These are phyloP conservation scores for Groenewaldozyma salmanticensis DNA, from an alignment of 805 yeast species.

Conservation along the genomic window DNA sequence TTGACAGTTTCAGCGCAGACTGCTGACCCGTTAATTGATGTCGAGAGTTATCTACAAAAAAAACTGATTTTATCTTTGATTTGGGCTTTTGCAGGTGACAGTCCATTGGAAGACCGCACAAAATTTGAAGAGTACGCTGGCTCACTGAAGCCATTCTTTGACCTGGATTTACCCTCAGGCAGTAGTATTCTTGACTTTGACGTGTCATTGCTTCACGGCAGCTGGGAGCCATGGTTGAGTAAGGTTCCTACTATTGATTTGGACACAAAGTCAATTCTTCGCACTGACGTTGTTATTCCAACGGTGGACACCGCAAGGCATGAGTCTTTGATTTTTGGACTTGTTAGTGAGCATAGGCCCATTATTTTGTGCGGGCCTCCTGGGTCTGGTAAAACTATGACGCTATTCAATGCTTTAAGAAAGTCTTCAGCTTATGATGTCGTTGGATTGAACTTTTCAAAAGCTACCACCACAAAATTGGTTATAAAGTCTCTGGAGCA, in stretches of 20 bases:
- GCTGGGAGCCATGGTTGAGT: constrained; percentile 36
- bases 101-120: constrained; percentile 31
- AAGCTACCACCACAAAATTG: constrained; percentile 57
- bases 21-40: constrained; percentile 18
- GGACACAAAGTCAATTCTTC: constrained; percentile 48
- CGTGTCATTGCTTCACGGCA: constrained; percentile 35
- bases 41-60: constrained; percentile 13
- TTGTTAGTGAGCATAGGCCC: constrained; percentile 48
- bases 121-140: constrained; percentile 28
- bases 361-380: constrained; percentile 89
- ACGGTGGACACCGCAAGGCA: constrained; percentile 70
- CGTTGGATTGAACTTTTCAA: constrained; percentile 70
- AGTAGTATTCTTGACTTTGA: constrained; percentile 33
- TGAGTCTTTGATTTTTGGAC: constrained; percentile 47
- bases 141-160: constrained; percentile 15
- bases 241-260: constrained; percentile 36
- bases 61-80: constrained; percentile 29
- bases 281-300: constrained; percentile 61
- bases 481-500: constrained; percentile 62
- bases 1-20: constrained; percentile 2
- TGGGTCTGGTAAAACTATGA: constrained; percentile 96
- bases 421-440: constrained; percentile 48
- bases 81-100: constrained; percentile 64
- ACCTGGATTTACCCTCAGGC: constrained; percentile 11
- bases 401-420: constrained; percentile 58